These are phyloP conservation scores for Rhododendron vialii DNA, from an alignment of 148 eudicot species.

Conservation along the genomic window DNA sequence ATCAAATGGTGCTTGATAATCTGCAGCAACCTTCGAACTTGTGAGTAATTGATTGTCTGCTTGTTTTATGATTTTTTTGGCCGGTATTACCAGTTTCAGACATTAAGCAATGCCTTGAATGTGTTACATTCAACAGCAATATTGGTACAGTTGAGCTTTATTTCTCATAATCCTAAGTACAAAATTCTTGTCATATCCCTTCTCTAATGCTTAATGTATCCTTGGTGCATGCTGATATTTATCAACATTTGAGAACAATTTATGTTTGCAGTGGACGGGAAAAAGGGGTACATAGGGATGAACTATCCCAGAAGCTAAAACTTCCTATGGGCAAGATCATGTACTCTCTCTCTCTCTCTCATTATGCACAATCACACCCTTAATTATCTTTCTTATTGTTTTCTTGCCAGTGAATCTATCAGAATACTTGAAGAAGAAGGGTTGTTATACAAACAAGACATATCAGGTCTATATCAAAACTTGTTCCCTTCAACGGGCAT, in stretches of 20 bases:
- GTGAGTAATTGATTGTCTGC: slow-evolving; percentile 36
- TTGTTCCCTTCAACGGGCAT: too few relatives aligned
- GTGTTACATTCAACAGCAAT: not conserved
- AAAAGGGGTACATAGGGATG: slow-evolving; percentile 76
- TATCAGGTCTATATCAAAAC: too few relatives aligned
- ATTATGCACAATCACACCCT: not conserved
- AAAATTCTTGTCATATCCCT: not conserved
- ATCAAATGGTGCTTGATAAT: slow-evolving; percentile 61
- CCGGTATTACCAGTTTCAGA: not conserved
- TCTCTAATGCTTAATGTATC: not conserved
- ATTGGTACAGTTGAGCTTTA: not conserved
- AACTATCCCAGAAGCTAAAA: slow-evolving; percentile 58
- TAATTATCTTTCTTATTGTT: not conserved
- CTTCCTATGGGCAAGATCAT: slow-evolving; percentile 56
- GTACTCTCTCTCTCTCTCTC: slow-evolving; percentile 37
- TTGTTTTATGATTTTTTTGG: not conserved
- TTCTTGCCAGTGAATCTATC: slow-evolving; percentile 60
- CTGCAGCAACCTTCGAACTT: slow-evolving; percentile 60
- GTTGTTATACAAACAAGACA: slow-evolving; percentile 36
- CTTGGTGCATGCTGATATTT: not conserved
- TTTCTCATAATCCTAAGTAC: not conserved
- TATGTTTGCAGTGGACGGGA: slow-evolving; percentile 49
- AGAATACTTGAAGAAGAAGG: slow-evolving; percentile 79
- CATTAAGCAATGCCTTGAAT: not conserved
- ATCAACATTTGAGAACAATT: not conserved